Evolutionary conservation across 2,329 filamentous ascomycete genomes (phyloP), one percentile per base, ranked within the genome.

Genomic region (Nemania sp.): DNA sequence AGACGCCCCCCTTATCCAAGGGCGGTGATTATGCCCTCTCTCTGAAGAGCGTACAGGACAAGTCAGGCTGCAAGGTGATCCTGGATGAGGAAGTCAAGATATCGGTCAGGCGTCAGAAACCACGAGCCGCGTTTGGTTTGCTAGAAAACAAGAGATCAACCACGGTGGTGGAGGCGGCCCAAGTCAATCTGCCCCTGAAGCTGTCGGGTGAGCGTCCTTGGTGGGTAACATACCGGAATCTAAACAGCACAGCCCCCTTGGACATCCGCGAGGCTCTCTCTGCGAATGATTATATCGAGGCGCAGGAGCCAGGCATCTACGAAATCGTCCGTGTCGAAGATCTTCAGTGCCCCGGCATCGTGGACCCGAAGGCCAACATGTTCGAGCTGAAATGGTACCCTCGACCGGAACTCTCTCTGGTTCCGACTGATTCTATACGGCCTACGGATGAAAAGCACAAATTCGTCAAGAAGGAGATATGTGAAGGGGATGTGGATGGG

Each of bases 21-120:
- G 95, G 95, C 61, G 95, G 95, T 56, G 92, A 97, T 70, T 97
- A 98, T 74, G 91, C 90, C 11, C 78, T 99, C 61, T 88, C 92
- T 48, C 80, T 99, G 62, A 92, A 89, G 54, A 94, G 89, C 68
- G 86, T 99, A 57, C 91, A 92, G 66, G 95, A 99, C 72, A 88
- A 85, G 72, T 89, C 91, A 58, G 90, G 89, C 43, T 99, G 95
- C 77, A 92, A 92, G 70, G 91, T 91, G 54, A 89, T 90, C 72
- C 77, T 98, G 57, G 90, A 95, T 69, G 90, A 95, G 59, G 91
- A 94, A 73, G 83, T 89, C 54, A 94, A 90, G 76, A 90, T 99
- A 62, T 85, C 88, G 12, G 95, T 98, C 51, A 87, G 93, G 51
- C 89, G 92, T 57, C 94, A 98, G 76, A 89, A 90, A 67, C 95